These are phyloP conservation scores for Podaxis mareebaensis DNA, from an alignment of 768 basidiomycete species.

Conservation along the genomic window DNA sequence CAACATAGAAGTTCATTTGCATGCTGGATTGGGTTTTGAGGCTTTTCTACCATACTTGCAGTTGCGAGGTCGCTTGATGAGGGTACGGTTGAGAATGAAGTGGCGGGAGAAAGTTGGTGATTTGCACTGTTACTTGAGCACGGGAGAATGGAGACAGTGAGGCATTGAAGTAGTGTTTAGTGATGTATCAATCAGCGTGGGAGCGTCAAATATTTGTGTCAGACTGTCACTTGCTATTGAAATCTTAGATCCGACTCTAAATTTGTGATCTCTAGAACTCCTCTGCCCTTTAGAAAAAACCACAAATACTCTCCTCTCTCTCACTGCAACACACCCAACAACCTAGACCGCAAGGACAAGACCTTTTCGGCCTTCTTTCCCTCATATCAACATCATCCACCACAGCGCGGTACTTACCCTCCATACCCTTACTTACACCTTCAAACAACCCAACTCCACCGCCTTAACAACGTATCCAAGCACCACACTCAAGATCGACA, in stretches of 20 bases:
- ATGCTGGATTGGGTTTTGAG: no score
- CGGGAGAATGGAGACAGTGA: no score
- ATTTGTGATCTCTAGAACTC: slow-evolving; percentile 76
- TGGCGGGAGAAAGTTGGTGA: no score
- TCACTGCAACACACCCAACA: slow-evolving; percentile 9
- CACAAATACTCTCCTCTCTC: slow-evolving; percentile 26
- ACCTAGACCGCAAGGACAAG: slow-evolving; percentile 1
- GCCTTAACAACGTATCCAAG: neutral
- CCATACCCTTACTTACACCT: slow-evolving; percentile 34
- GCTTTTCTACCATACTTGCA: no score
- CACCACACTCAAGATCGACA: slow-evolving; percentile 18
- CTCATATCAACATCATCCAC: slow-evolving; percentile 14
- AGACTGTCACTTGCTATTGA: no score
- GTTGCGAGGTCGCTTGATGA: no score
- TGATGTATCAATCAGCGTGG: no score
- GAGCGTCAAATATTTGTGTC: no score
- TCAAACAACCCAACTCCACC: slow-evolving; percentile 28
- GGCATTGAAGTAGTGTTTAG: no score
- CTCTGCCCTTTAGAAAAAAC: slow-evolving; percentile 50
- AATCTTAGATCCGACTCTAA: slow-evolving; percentile 44
- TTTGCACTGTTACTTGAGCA: no score
- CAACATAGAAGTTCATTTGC: no score
- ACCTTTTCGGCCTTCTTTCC: slow-evolving; percentile 20
- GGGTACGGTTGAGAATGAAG: no score
- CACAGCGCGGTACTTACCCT: slow-evolving; percentile 16